phyloP scores from a whole-genome alignment of 805 yeast genomes.

The Kregervanrija fluxuum region DNA sequence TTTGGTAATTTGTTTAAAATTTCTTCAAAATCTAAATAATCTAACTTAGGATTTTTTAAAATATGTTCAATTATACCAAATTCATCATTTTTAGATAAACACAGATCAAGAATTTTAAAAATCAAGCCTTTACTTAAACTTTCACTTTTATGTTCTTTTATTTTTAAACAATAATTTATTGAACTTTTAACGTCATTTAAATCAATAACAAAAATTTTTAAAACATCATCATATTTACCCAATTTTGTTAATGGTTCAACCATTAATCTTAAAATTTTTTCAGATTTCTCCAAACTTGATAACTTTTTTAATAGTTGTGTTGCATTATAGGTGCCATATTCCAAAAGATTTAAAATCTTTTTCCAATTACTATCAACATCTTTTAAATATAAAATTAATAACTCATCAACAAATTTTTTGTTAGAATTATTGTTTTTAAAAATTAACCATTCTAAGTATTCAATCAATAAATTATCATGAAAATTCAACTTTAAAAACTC shows the following conservation, averaged over 20 bases:
- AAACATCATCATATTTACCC: slow-evolving; percentile 54
- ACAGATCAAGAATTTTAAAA: slow-evolving; percentile 41
- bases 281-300: slow-evolving; percentile 11
- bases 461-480: slow-evolving; percentile 24
- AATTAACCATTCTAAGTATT: slow-evolving; percentile 49
- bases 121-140: slow-evolving; percentile 25
- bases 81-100: slow-evolving; percentile 17
- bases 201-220: slow-evolving; percentile 53
- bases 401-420: slow-evolving; percentile 33
- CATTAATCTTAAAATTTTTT: slow-evolving; percentile 33
- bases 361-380: slow-evolving; percentile 17
- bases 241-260: slow-evolving; percentile 53
- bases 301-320: slow-evolving; percentile 23
- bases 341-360: slow-evolving; percentile 31
- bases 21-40: slow-evolving; percentile 20
- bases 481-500: slow-evolving; percentile 34
- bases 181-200: slow-evolving; percentile 53
- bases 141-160: slow-evolving; percentile 27
- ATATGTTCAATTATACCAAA: slow-evolving; percentile 25
- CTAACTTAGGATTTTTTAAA: slow-evolving; percentile 16
- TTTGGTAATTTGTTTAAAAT: slow-evolving; percentile 49
- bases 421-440: slow-evolving; percentile 31
- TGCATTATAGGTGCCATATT: slow-evolving; percentile 32
- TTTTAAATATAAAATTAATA: slow-evolving; percentile 39
- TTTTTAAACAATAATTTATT: slow-evolving; percentile 47